Evolutionary conservation across 306 rosid genomes (phyloP).

Genomic region (Urtica urens): DNA sequence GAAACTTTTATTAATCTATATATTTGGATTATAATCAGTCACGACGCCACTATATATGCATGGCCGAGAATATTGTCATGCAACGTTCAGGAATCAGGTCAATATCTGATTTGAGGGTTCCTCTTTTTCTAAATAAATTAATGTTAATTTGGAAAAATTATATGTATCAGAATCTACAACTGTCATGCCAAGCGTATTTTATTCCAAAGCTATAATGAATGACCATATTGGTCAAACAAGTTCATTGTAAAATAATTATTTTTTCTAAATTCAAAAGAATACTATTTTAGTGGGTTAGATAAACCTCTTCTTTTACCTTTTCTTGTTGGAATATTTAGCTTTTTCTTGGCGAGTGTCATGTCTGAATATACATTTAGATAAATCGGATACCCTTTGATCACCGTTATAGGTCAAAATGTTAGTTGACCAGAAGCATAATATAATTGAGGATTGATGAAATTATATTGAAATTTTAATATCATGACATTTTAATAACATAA

Average conservation of each 20-base stretch:
- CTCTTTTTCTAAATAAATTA: too few species aligned
- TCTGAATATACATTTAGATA: too few species aligned
- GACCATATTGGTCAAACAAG: background rate
- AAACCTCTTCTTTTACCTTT: background rate
- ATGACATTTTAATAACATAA: too few species aligned
- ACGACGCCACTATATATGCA: constrained; percentile 22
- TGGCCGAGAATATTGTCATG: constrained; percentile 15
- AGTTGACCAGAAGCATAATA: background rate
- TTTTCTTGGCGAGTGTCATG: too few species aligned
- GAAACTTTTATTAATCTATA: background rate
- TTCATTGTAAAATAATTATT: background rate
- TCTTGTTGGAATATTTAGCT: background rate
- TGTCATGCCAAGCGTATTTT: background rate
- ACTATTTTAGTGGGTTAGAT: constrained; percentile 9
- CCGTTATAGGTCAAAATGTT: background rate
- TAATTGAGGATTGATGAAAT: too few species aligned
- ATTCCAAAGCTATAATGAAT: background rate
- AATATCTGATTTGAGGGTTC: background rate
- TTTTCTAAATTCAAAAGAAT: background rate
- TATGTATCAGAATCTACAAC: constrained; percentile 14
- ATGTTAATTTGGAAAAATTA: constrained; percentile 2
- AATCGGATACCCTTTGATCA: constrained; percentile 1
- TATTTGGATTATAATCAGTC: background rate
- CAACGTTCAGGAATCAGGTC: constrained; percentile 13
- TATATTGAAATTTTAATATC: too few species aligned